Evolutionary conservation across 75 land plant species (phyloP).

Genomic region (Sequoiadendron giganteum): DNA sequence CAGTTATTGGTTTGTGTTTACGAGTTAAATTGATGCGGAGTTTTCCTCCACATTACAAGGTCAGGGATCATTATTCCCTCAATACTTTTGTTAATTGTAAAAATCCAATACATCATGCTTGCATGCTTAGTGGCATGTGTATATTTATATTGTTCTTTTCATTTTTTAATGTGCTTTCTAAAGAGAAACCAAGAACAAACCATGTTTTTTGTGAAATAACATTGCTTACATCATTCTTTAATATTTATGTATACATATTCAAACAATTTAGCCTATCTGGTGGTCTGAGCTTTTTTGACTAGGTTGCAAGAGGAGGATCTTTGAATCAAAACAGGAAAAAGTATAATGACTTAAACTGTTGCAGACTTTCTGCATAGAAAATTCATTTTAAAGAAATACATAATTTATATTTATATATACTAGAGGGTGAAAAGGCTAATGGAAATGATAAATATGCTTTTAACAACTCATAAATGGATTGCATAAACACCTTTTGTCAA

Average conservation of each 20-base stretch:
- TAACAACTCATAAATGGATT: neutral
- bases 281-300: too few species aligned
- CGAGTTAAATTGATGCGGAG: constrained; percentile 72
- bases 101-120: too few species aligned
- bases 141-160: neutral
- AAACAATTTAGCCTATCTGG: neutral
- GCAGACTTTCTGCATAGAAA: neutral
- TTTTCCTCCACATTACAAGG: constrained; percentile 89
- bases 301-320: neutral
- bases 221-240: neutral
- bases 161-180: neutral
- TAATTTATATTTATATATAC: neutral
- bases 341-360: too few species aligned
- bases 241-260: neutral
- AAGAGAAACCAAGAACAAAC: neutral
- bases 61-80: constrained; percentile 11
- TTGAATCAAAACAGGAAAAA: neutral
- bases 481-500: neutral
- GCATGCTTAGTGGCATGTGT: neutral
- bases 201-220: neutral
- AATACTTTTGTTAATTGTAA: too few species aligned
- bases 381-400: neutral
- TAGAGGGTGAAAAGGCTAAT: neutral
- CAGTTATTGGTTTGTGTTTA: constrained; percentile 83
- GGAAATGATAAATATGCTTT: neutral